Conservation (phyloP, 257 asterid genomes). For the Solanum ossicruentum region DNA sequence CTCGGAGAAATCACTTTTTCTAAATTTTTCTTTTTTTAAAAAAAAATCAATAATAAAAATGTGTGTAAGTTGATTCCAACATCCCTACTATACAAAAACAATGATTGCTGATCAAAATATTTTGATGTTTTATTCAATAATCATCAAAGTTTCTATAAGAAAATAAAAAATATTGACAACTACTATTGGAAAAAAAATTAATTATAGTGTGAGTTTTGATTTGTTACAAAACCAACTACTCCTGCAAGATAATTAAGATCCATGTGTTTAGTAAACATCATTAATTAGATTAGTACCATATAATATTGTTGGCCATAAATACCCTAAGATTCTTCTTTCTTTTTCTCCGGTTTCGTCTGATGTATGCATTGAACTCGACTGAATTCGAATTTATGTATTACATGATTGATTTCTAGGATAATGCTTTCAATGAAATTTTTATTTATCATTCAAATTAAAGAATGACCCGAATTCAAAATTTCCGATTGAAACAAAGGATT, state of each 20-base stretch:
- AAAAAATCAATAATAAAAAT: too few species aligned
- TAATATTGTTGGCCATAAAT: not conserved
- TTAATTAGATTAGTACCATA: not conserved
- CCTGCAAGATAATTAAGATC: not conserved
- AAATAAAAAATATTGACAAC: not conserved
- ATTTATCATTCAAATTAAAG: not conserved
- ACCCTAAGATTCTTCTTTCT: not conserved
- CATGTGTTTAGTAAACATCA: not conserved
- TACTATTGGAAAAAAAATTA: accelerated
- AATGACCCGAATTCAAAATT: not conserved
- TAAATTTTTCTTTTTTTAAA: too few species aligned
- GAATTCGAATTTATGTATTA: not conserved
- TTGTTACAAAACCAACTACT: not conserved
- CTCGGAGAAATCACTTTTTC: accelerated
- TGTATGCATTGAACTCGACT: not conserved
- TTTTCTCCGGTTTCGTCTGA: not conserved
- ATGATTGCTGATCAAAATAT: not conserved
- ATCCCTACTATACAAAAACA: not conserved
- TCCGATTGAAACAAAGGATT: not conserved
- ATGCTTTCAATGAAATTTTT: accelerated
- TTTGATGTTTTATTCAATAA: too few species aligned
- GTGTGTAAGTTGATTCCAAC: accelerated
- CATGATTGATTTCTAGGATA: accelerated
- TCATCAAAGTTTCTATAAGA: not conserved
- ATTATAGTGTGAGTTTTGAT: not conserved